A percentile compares a stretch with the other conserved stretches of the same genome.
Conservation (phyloP, 2,329 filamentous ascomycete genomes). For the Aspergillus ochraceus region DNA sequence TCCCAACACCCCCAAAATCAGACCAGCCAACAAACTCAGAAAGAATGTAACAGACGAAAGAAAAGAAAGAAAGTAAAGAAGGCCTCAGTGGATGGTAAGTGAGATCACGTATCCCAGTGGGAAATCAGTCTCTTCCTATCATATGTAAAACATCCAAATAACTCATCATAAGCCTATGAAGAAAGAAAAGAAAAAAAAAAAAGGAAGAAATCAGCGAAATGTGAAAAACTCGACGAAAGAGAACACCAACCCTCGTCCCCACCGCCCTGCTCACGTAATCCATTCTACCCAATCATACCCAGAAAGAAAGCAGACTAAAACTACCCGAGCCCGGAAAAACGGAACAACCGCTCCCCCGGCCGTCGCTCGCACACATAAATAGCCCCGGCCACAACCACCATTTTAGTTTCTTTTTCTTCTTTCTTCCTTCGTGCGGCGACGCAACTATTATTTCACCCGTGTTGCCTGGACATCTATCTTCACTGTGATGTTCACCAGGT, state of each 20-base stretch:
- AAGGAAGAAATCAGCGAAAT: slow-evolving; percentile 13
- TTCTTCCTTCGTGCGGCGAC: slow-evolving; percentile 78
- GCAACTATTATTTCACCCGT: slow-evolving; percentile 70
- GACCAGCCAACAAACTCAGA: background rate
- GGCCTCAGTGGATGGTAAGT: slow-evolving; percentile 45
- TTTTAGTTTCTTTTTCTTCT: slow-evolving; percentile 45
- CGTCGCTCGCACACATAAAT: slow-evolving; percentile 26
- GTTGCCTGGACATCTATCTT: slow-evolving; percentile 69
- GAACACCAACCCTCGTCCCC: slow-evolving; percentile 7
- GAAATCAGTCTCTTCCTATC: slow-evolving; percentile 53
- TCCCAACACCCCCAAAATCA: background rate
- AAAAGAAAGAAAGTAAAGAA: slow-evolving; percentile 10
- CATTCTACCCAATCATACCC: background rate
- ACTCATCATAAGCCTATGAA: slow-evolving; percentile 46
- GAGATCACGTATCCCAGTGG: slow-evolving; percentile 39
- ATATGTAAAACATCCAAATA: slow-evolving; percentile 37
- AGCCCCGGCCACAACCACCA: slow-evolving; percentile 1
- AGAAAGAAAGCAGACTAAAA: slow-evolving; percentile 23
- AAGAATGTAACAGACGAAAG: background rate
- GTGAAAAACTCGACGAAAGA: slow-evolving; percentile 1
- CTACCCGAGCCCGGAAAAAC: slow-evolving; percentile 21
- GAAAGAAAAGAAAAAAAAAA: slow-evolving; percentile 18
- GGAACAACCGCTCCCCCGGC: slow-evolving; percentile 14
- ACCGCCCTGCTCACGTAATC: background rate
- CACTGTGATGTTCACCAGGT: slow-evolving; percentile 59